These are phyloP conservation scores for Blastocladiella emersonii DNA, from an alignment of 371 early-diverging fungal genomes.

Conservation along the genomic window DNA sequence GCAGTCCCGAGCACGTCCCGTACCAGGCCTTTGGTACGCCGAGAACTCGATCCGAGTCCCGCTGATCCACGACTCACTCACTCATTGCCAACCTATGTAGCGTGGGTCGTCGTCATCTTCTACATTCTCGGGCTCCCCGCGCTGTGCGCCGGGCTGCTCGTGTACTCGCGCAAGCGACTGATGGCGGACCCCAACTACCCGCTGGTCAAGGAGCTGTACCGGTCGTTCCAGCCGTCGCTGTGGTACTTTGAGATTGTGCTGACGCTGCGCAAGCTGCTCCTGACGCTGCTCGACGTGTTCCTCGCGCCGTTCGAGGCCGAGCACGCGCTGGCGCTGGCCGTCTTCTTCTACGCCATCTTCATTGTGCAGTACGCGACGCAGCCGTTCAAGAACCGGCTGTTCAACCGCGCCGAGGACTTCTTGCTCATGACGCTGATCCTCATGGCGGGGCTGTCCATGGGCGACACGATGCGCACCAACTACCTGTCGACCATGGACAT, in stretches of 20 bases:
- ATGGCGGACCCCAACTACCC: background rate
- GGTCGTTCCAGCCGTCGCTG: background rate
- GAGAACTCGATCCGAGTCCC: too few species aligned
- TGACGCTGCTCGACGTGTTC: background rate
- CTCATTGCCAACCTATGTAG: too few species aligned
- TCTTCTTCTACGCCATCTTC: background rate
- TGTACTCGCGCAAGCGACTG: background rate
- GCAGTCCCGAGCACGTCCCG: background rate
- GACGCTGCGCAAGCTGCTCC: background rate
- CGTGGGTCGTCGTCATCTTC: background rate
- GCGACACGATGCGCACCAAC: background rate
- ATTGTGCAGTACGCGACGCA: background rate
- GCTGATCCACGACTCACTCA: too few species aligned
- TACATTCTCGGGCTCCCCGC: background rate
- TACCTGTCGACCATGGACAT: background rate
- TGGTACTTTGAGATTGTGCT: conserved; percentile 4
- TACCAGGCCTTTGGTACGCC: background rate
- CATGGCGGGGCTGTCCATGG: background rate
- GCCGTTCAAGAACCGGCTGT: background rate
- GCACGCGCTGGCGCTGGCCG: background rate
- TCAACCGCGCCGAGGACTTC: background rate
- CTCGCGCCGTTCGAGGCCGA: background rate
- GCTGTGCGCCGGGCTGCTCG: background rate
- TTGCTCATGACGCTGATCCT: background rate
- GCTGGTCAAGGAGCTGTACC: background rate